Base-by-base conservation (phyloP, 768 basidiomycete genomes). In the Peribolospora baueri region DNA sequence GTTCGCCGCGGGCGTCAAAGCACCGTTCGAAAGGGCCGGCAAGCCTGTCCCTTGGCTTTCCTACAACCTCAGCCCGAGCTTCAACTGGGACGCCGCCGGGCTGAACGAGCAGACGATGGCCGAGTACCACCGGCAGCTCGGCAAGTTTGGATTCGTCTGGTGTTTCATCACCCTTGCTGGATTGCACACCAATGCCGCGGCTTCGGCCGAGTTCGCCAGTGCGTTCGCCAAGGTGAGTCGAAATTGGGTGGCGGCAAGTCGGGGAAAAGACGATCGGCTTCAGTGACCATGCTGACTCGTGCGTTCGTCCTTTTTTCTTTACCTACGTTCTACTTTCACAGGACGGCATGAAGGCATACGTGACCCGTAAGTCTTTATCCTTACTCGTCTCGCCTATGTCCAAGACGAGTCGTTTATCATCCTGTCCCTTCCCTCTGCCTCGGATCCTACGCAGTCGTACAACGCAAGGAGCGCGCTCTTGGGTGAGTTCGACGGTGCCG, bases 281-380 rank as follows among this genome's bases (percentile, higher is more conserved):
- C 25, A 25, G 25, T 25, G 25, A 25, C 25, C 25, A 25, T 25
- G 25, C 25, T 25, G 25, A 25, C 25, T 25, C 25, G 25, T 25
- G 25, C 25, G 25, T 25, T 25, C 25, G 25, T 25, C 25, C 25
- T 25, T 25, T 25, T 39, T 45, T 50, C 11, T 50, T 38, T 37
- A 3, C 3, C 4, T 3, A 1, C 52, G 37, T 3, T 39, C 25
- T 25, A 25, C 58, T 54, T 51, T 81, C 86, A 43, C 81, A 79
- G 68, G 90, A 91, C 59, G 93, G 91, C 46, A 98, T 98, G 93
- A 88, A 95, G 68, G 93, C 93, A 2, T 98, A 97, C 65, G 90
- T 95, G 59, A 85, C 90, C 70, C 25, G 25, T 25, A 25, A 25
- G 25, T 25, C 25, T 25, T 25, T 25, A 25, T 25, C 25, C 25